Conservation (phyloP, 2,329 filamentous ascomycete genomes). For the Talaromyces sp. region DNA sequence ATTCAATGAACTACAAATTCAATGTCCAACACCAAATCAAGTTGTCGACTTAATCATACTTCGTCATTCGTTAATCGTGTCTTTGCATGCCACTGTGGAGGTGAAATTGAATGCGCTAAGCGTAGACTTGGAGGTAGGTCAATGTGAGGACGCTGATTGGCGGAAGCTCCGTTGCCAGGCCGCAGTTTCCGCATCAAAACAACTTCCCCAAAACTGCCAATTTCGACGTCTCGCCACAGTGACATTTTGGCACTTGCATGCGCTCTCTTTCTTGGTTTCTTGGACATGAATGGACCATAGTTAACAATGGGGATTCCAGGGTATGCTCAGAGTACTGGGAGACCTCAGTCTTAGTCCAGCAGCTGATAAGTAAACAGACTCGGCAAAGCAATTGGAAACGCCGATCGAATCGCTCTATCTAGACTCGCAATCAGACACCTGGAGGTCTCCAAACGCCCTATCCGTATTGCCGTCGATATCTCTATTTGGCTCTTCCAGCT, state of each 20-base stretch:
- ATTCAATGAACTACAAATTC: background rate
- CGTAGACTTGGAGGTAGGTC: background rate
- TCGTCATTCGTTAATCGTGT: background rate
- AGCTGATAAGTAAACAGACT: constrained; percentile 59
- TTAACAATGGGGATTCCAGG: constrained; percentile 19
- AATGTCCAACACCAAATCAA: background rate
- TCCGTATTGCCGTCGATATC: constrained; percentile 88
- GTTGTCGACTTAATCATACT: background rate
- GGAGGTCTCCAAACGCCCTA: constrained; percentile 64
- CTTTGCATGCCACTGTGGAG: background rate
- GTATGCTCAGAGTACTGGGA: background rate
- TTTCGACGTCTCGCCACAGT: background rate
- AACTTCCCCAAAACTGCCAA: constrained; percentile 5
- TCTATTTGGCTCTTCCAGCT: constrained; percentile 97
- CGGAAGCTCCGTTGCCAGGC: constrained; percentile 16
- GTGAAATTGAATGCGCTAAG: background rate
- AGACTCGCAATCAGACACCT: constrained; percentile 78
- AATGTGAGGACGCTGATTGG: constrained; percentile 7
- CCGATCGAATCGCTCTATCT: constrained; percentile 73
- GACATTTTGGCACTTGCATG: background rate
- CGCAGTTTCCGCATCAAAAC: constrained; percentile 15
- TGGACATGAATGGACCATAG: constrained; percentile 1
- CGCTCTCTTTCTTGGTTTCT: background rate
- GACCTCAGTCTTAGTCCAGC: background rate
- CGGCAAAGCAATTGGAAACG: constrained; percentile 82